phyloP scores from a whole-genome alignment of 331 rosid species.

The Quercus tomentella region DNA sequence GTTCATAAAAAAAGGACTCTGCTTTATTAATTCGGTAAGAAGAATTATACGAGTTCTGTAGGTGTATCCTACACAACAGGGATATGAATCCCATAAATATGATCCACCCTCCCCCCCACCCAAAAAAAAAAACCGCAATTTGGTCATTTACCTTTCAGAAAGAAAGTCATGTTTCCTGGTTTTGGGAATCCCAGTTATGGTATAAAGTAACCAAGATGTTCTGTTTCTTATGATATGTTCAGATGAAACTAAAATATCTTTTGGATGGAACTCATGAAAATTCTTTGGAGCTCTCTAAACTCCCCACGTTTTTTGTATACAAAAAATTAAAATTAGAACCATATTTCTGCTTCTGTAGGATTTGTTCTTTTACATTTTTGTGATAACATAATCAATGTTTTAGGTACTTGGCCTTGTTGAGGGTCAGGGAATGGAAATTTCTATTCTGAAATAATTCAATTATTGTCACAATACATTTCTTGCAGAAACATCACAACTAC shows the following conservation, averaged over 20 bases:
- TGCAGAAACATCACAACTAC: not conserved
- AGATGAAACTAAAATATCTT: not conserved
- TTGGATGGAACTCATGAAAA: not conserved
- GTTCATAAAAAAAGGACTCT: too few relatives aligned
- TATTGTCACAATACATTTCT: not conserved
- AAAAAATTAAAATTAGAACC: not conserved
- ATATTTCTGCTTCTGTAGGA: not conserved
- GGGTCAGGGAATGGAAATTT: not conserved
- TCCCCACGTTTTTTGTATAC: not conserved
- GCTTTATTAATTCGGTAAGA: not conserved
- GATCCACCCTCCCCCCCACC: not conserved
- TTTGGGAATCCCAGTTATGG: not conserved
- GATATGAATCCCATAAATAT: not conserved
- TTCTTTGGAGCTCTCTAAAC: not conserved
- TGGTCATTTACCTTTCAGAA: not conserved
- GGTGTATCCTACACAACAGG: not conserved
- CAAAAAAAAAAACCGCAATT: not conserved
- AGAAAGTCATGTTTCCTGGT: not conserved
- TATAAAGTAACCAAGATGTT: not conserved
- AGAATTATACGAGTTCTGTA: not conserved
- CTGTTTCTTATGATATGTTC: not conserved
- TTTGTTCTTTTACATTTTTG: not conserved
- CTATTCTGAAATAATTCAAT: not conserved
- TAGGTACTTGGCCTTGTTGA: not conserved
- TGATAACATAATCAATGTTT: not conserved